A percentile compares a stretch with the other conserved stretches of the same genome.
These are phyloP conservation scores for Ambrosiella cleistominuta DNA, from an alignment of 2,329 filamentous ascomycete genomes.

Conservation along the genomic window DNA sequence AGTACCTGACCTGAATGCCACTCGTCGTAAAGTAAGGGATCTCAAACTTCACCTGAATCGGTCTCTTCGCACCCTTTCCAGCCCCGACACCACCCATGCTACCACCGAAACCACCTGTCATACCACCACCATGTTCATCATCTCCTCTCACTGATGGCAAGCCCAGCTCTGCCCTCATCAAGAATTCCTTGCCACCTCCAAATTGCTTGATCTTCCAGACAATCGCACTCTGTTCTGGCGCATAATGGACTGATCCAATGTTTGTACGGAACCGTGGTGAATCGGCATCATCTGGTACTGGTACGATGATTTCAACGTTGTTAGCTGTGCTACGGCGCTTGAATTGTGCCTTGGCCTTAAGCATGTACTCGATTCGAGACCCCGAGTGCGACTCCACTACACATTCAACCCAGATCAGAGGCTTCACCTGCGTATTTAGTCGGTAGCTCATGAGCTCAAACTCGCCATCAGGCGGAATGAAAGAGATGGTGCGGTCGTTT, in stretches of 20 bases:
- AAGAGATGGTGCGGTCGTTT: conserved; percentile 96
- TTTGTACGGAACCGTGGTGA: conserved; percentile 93
- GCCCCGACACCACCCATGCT: conserved; percentile 85
- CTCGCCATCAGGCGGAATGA: conserved; percentile 94
- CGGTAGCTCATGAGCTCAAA: conserved; percentile 99
- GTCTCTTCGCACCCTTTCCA: conserved; percentile 70
- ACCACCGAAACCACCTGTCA: conserved; percentile 93
- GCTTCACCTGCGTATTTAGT: conserved; percentile 95
- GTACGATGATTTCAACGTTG: conserved; percentile 95
- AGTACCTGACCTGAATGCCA: conserved; percentile 92
- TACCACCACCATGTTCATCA: conserved; percentile 86
- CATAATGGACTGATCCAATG: conserved; percentile 92
- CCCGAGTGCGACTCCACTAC: conserved; percentile 92
- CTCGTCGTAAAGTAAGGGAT: conserved; percentile 99
- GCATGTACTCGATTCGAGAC: conserved; percentile 94
- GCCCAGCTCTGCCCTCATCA: conserved; percentile 94
- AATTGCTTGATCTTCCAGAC: conserved; percentile 99
- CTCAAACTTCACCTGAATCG: conserved; percentile 98
- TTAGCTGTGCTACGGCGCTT: conserved; percentile 95
- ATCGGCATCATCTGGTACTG: conserved; percentile 93
- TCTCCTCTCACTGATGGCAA: conserved; percentile 87
- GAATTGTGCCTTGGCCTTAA: conserved; percentile 96
- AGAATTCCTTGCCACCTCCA: conserved; percentile 91
- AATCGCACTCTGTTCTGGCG: conserved; percentile 90
- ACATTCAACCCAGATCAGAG: conserved; percentile 96